Evolutionary conservation across 2,329 filamentous ascomycete genomes (phyloP).

Genomic region (Aspergillus tanneri): DNA sequence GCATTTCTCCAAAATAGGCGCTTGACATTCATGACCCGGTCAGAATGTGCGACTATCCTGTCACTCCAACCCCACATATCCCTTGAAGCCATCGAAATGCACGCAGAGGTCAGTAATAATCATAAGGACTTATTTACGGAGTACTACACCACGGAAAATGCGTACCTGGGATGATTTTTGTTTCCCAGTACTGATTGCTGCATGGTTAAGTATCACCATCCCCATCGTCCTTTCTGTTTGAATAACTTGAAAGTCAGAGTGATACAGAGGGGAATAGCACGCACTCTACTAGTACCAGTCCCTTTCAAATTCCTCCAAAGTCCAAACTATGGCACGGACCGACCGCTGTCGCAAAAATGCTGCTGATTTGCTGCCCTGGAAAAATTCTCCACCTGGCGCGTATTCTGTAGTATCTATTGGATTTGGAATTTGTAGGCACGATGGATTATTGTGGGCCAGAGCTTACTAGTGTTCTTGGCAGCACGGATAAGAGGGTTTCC

Average conservation of each 20-base stretch:
- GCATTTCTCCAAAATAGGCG: conserved; percentile 1
- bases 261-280: background rate
- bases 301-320: background rate
- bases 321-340: conserved; percentile 6
- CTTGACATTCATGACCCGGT: background rate
- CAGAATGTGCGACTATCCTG: background rate
- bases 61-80: background rate
- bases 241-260: background rate
- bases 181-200: too few species aligned
- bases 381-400: conserved; percentile 6
- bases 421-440: background rate
- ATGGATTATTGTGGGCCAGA: conserved; percentile 7
- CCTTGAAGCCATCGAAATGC: too few species aligned
- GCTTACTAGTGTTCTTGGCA: conserved; percentile 10
- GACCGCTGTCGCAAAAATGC: background rate
- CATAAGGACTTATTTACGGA: too few species aligned
- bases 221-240: background rate
- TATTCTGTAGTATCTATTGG: conserved; percentile 9
- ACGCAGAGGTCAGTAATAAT: too few species aligned
- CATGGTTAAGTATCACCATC: background rate
- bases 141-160: too few species aligned
- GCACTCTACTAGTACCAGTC: background rate
- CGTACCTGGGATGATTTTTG: too few species aligned
- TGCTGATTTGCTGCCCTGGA: conserved; percentile 1
- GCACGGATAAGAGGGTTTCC: background rate